A percentile compares a stretch with the other conserved stretches of the same genome.
Evolutionary conservation across 2,329 filamentous ascomycete genomes (phyloP).

Genomic region (Coniochaeta sp.): DNA sequence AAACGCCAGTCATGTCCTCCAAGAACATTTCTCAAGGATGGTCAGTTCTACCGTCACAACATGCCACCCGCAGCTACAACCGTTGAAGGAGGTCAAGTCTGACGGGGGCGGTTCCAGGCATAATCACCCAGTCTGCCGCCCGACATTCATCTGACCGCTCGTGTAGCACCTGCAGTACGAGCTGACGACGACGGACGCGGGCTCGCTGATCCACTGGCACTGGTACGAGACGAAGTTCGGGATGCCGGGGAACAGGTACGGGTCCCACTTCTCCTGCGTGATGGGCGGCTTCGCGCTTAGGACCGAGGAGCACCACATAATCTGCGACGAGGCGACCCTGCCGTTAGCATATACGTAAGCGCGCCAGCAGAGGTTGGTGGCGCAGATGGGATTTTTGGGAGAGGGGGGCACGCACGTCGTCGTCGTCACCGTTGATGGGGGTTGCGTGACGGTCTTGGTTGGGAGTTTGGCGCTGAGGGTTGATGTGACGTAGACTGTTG

Average conservation of each 20-base stretch:
- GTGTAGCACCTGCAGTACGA: background rate
- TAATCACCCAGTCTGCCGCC: no score
- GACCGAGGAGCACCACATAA: constrained; percentile 3
- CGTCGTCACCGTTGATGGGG: no score
- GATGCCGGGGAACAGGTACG: constrained; percentile 5
- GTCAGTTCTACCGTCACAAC: no score
- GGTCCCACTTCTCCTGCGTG: background rate
- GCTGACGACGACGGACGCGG: background rate
- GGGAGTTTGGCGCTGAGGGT: background rate
- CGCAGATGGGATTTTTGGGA: background rate
- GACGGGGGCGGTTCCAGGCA: no score
- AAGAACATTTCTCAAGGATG: no score
- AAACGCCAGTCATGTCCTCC: no score
- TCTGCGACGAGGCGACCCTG: background rate
- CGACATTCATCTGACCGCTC: background rate
- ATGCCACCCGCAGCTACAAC: no score
- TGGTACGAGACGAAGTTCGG: background rate
- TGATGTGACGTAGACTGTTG: background rate
- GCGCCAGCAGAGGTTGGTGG: constrained; percentile 5
- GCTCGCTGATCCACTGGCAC: no score
- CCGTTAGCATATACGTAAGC: background rate
- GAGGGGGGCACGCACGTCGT: background rate
- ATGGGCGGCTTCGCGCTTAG: background rate
- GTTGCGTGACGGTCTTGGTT: background rate
- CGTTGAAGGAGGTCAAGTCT: no score